Evolutionary conservation across 1,139 yeast genomes (phyloP).

Genomic region (Sugiyamaella novakii): DNA sequence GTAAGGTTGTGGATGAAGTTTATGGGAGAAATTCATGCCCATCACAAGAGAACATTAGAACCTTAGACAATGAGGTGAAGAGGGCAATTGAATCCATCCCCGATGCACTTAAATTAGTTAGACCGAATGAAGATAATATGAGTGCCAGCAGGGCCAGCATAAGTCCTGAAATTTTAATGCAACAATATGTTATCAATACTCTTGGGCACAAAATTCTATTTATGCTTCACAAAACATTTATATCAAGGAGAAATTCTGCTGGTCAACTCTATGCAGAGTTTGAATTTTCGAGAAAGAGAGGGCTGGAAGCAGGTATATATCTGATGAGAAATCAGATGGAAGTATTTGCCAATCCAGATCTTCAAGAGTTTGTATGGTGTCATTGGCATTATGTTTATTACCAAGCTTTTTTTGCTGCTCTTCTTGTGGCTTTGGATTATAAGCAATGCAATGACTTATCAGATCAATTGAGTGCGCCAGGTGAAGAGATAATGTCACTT

Average conservation of each 20-base stretch:
- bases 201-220: constrained; percentile 14
- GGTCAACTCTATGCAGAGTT: constrained; percentile 14
- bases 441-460: constrained; percentile 2
- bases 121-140: neutral
- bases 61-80: constrained; percentile 12
- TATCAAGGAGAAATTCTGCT: constrained; percentile 7
- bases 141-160: neutral
- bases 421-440: constrained; percentile 14
- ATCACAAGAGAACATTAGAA: constrained; percentile 6
- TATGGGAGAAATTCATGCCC: constrained; percentile 9
- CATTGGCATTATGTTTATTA: constrained; percentile 21
- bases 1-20: constrained; percentile 15
- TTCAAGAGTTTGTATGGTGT: constrained; percentile 21
- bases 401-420: constrained; percentile 20
- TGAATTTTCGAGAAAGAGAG: constrained; percentile 16
- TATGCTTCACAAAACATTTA: constrained; percentile 17
- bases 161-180: constrained; percentile 13
- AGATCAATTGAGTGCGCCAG: constrained; percentile 9
- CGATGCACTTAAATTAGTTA: neutral
- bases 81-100: constrained; percentile 15
- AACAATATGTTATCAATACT: constrained; percentile 17
- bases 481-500: constrained; percentile 8
- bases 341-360: constrained; percentile 9
- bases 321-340: constrained; percentile 15
- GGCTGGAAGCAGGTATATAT: constrained; percentile 11